Base-by-base conservation (phyloP, 2,329 filamentous ascomycete genomes). In the Talaromyces sp. region DNA sequence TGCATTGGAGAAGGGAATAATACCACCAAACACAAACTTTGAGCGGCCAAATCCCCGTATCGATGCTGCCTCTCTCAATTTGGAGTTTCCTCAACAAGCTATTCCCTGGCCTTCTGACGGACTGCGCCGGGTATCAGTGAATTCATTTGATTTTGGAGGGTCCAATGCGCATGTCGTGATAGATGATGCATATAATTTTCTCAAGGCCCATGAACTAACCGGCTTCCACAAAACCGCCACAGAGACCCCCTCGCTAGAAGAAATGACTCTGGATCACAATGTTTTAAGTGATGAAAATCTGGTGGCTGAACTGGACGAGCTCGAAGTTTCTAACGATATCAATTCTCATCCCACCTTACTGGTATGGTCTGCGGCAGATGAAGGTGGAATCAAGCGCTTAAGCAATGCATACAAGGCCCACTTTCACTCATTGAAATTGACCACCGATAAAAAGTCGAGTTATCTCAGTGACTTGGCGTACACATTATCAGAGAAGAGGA, bases 1-100 rank as follows among this genome's bases (percentile, higher is more conserved):
- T 6, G 40, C 14, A 14, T n/a, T 42, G 13, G 22, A 42, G 14
- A 42, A 42, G 13, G 40, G 40, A 3, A 10, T 42, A 2, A 42
- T 42, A 14, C 40, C 40, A 20, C 22, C 40, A 3, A 42, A 27
- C 24, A 27, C 4, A 5, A 27, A 27, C 24, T 79, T 77, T 41
- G 61, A 70, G 19, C 71, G 61, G 14, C 60, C 65, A 1, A 80
- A 79, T 37, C 58, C 68, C 0, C 65, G 64, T 7, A 71, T 76
- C 27, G 65, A 64, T 4, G 53, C 70, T 1, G 61, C 69, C 3
- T 63, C 71, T 13, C 75, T 71, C 71, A 71, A 47, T 76, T 5
- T 69, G 70, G 56, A 57, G 52, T 19, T 51, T 13, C 10, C 4
- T 4, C 16, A 43, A 5, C 49, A 53, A 19, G 11, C 5, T 35